A percentile compares a stretch with the other conserved stretches of the same genome.
These are phyloP conservation scores for Pyrenophora seminiperda DNA, from an alignment of 2,329 filamentous ascomycete species.

Conservation along the genomic window DNA sequence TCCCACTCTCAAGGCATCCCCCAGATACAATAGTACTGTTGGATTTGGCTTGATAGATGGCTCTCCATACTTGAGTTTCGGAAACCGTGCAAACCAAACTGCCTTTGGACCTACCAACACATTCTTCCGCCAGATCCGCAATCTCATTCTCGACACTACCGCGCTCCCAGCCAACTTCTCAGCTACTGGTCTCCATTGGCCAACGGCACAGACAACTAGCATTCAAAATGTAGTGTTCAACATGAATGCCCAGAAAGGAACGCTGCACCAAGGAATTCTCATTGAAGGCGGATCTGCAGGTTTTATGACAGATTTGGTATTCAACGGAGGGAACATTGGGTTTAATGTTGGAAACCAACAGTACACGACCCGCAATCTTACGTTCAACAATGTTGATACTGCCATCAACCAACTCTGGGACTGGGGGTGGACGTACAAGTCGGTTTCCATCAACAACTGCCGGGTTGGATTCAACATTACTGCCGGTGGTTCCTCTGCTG, in stretches of 20 bases:
- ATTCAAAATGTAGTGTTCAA: slow-evolving; percentile 54
- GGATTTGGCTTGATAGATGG: slow-evolving; percentile 64
- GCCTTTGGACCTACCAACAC: slow-evolving; percentile 61
- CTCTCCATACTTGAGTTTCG: slow-evolving; percentile 55
- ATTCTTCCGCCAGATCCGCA: slow-evolving; percentile 69
- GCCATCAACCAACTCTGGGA: slow-evolving; percentile 64
- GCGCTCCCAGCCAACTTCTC: slow-evolving; percentile 53
- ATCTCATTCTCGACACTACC: slow-evolving; percentile 67
- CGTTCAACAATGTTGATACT: slow-evolving; percentile 57
- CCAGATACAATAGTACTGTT: slow-evolving; percentile 52
- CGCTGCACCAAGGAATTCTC: slow-evolving; percentile 54
- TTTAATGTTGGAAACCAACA: slow-evolving; percentile 54
- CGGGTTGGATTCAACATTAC: slow-evolving; percentile 58
- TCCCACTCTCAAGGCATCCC: slow-evolving; percentile 60
- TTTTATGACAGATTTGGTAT: slow-evolving; percentile 54
- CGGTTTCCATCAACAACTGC: slow-evolving; percentile 59
- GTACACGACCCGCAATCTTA: slow-evolving; percentile 63
- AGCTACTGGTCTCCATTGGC: slow-evolving; percentile 55
- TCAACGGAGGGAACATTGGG: slow-evolving; percentile 51
- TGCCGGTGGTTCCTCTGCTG: slow-evolving; percentile 38
- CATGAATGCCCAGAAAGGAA: slow-evolving; percentile 51
- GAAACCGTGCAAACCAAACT: slow-evolving; percentile 35
- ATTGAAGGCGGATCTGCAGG: slow-evolving; percentile 53
- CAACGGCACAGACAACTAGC: slow-evolving; percentile 53
- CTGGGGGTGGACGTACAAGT: slow-evolving; percentile 64